phyloP scores from a whole-genome alignment of 495 filamentous ascomycete species.

The Neurospora sp. region DNA sequence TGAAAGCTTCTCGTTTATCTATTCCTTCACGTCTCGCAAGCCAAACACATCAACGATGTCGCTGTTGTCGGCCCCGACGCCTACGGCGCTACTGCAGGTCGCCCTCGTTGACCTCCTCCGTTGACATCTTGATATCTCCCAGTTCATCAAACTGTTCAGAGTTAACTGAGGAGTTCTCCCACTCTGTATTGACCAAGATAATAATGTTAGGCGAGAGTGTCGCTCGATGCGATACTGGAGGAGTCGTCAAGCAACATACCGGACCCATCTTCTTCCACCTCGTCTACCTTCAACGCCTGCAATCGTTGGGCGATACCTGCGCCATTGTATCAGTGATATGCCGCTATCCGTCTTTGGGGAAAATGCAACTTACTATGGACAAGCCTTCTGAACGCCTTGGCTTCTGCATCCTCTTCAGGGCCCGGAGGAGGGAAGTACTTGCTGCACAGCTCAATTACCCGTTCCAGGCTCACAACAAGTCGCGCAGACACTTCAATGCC shows the following conservation, averaged over 20 bases:
- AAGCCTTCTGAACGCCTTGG: slow-evolving; percentile 27
- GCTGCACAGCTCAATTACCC: slow-evolving; percentile 32
- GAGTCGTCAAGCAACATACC: slow-evolving; percentile 40
- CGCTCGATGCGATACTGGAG: slow-evolving; percentile 27
- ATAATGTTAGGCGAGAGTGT: slow-evolving; percentile 27
- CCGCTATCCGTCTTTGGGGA: neutral
- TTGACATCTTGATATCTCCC: slow-evolving; percentile 27
- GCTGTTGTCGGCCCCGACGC: neutral
- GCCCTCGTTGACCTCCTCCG: slow-evolving; percentile 19
- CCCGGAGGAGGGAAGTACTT: slow-evolving; percentile 30
- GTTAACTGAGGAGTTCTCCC: slow-evolving; percentile 33
- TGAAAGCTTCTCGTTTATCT: neutral
- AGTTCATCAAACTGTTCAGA: slow-evolving; percentile 30
- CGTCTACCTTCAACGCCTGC: slow-evolving; percentile 34
- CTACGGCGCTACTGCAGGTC: slow-evolving; percentile 1
- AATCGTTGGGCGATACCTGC: slow-evolving; percentile 34
- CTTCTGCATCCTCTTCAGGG: slow-evolving; percentile 24
- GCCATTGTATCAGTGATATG: neutral
- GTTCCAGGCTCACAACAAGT: slow-evolving; percentile 27
- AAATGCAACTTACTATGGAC: slow-evolving; percentile 27
- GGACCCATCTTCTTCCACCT: slow-evolving; percentile 45
- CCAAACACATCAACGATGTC: neutral
- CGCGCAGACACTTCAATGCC: slow-evolving; percentile 31
- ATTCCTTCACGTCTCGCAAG: neutral
- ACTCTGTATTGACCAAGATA: slow-evolving; percentile 20